Base-by-base conservation (phyloP, 1,284 basidiomycete species). In the Entoloma clypeatum region DNA sequence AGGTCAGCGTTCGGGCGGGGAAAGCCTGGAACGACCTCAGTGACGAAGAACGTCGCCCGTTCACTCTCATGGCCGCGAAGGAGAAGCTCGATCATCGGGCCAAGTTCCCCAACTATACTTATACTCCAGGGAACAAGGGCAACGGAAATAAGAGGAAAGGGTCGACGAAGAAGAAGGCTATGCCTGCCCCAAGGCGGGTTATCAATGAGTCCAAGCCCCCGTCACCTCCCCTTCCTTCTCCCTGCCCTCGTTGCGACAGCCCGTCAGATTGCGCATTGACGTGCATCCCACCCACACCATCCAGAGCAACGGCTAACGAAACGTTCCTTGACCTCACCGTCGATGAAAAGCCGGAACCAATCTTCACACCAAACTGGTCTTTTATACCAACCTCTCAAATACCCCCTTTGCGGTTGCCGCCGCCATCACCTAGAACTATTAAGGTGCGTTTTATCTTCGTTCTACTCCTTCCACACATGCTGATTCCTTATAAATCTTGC, bases 1-100 rank as follows among this genome's bases (percentile, higher is more conserved):
- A 57, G 33, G 50, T 62, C 36, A 62, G 61, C 44, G 49, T 51
- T 27, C 43, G 44, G 2, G 59, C 61, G 9, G 62, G 48, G 2
- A 47, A 48, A 18, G 48, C 47, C 10, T 64, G 61, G 62, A 52
- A 46, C 14, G 43, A 33, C 7, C 50, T 61, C 26, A 35, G 43
- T 6, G 21, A 27, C 1, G 48, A 49, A 21, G 47, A 55, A 31
- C 52, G 54, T 42, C 25, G 31, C 6, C 50, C 48, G 1, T 62
- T 45, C 37, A 17, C 32, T 11, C 33, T 44, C 3, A 23, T 42
- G 3, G 60, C 60, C 0, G 39, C 47, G 7, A 24, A 36, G 27
- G 57, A 59, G 46, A 58, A 59, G 43, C 24, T 24, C 23, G 45
- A 51, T 14, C 59, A 62, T 32, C 48, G 52, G 14, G 34, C n/a